Evolutionary conservation across 441 rosid genomes (phyloP).

Genomic region (Euphorbia corollata): DNA sequence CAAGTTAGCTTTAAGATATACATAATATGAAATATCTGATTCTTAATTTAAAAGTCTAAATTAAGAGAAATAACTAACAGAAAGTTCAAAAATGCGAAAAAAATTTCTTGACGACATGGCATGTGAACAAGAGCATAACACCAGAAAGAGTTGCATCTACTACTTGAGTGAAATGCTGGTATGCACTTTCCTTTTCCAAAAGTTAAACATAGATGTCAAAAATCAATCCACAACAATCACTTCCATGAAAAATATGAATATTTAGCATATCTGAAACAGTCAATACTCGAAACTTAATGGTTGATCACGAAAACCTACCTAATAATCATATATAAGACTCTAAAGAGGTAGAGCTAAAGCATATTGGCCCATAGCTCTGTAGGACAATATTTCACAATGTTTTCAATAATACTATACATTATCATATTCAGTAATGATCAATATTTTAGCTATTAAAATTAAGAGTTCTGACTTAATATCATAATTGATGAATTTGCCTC

Average conservation of each 20-base stretch:
- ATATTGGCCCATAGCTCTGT: neutral
- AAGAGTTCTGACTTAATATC: neutral
- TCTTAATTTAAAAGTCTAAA: neutral
- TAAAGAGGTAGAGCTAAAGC: neutral
- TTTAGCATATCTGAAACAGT: neutral
- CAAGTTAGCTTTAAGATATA: neutral
- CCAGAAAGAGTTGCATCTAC: neutral
- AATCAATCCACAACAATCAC: neutral
- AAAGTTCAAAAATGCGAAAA: neutral
- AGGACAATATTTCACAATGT: neutral
- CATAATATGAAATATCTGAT: neutral
- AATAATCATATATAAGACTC: neutral
- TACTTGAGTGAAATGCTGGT: neutral
- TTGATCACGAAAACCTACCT: neutral
- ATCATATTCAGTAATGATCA: neutral
- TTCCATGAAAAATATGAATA: neutral
- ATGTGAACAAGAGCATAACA: neutral
- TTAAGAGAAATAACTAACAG: neutral
- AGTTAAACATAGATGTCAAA: neutral
- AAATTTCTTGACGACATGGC: neutral
- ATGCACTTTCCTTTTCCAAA: neutral
- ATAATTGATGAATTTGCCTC: neutral
- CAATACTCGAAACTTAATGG: neutral
- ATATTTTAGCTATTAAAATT: neutral
- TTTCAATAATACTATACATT: neutral